phyloP scores from a whole-genome alignment of 208 protist genomes.

The Trichomonas tenax region DNA sequence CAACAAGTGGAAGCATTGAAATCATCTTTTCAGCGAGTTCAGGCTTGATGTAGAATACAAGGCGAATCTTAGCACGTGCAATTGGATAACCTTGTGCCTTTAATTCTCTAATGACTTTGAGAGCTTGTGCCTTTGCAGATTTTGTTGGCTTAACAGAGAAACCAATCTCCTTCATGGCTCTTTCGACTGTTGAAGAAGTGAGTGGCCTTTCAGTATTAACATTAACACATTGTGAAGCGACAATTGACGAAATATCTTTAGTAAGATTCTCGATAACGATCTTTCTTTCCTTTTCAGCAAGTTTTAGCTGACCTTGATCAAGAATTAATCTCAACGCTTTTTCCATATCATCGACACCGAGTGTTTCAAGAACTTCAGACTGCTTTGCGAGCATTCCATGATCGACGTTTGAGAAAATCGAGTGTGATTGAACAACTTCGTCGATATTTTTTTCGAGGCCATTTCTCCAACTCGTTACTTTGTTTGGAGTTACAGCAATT shows the following conservation, averaged over 20 bases:
- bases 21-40: neutral
- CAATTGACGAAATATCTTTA: slow-evolving; percentile 17
- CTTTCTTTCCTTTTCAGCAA: slow-evolving; percentile 14
- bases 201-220: neutral
- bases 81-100: neutral
- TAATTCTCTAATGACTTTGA: neutral
- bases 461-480: neutral
- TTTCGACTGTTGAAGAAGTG: neutral
- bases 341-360: neutral
- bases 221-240: slow-evolving; percentile 15
- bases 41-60: neutral
- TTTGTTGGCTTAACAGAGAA: neutral
- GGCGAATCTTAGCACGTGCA: neutral
- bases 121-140: neutral
- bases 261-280: neutral
- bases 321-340: neutral
- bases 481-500: slow-evolving; percentile 16
- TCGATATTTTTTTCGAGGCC: neutral
- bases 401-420: slow-evolving; percentile 16
- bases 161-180: neutral
- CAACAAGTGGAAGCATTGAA: slow-evolving; percentile 13
- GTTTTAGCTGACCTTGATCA: neutral
- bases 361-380: neutral
- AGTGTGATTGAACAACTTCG: slow-evolving; percentile 2
- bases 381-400: slow-evolving; percentile 10